Evolutionary conservation across 495 filamentous ascomycete species (phyloP), one percentile per base, ranked within the genome.

Genomic region (Talaromyces adpressus): DNA sequence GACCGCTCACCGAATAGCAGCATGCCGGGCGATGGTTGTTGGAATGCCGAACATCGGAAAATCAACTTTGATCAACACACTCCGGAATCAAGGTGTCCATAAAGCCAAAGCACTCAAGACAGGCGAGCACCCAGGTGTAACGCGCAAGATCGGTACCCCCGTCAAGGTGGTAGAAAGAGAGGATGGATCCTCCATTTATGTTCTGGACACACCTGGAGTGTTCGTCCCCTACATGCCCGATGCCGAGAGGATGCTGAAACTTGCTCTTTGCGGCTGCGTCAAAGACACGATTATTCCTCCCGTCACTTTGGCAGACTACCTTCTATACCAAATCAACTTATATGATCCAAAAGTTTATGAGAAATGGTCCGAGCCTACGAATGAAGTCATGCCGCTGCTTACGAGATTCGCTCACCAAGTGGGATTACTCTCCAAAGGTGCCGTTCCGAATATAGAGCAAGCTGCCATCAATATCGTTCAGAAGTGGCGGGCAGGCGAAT

Each of bases 31-130:
- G 61, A 81, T 98, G 72, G 84, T 98, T 1, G 92, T 97, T 18
- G 94, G 94, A 29, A 97, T 98, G 93, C 94, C 94, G 6, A 98
- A 98, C 74, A 90, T 94, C 0, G 94, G 84, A 20, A 87, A 98
- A 74, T 95, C 91, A 23, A 91, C 93, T 0, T 80, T 98, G 14
- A 85, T 98, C 25, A 98, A 98, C 73, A 82, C 88, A 29, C 80
- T 98, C 45, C 89, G 95, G 9, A 82, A 79, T 22, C 75, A 79
- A 18, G 90, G 92, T 52, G 78, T 89, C 63, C 73, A 80, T 18
- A 85, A 88, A 63, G 82, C 85, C 41, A 97, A 97, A 73, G 95
- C 85, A 8, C 87, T 92, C 54, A 78, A 77, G 60, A 97, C 92
- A 1, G 95, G 95, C 4, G 86, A 86, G 6, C 87, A 96, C 64